Evolutionary conservation across 805 yeast species (phyloP), one percentile per base, ranked within the genome.

Genomic region (Yarrowia sp.): DNA sequence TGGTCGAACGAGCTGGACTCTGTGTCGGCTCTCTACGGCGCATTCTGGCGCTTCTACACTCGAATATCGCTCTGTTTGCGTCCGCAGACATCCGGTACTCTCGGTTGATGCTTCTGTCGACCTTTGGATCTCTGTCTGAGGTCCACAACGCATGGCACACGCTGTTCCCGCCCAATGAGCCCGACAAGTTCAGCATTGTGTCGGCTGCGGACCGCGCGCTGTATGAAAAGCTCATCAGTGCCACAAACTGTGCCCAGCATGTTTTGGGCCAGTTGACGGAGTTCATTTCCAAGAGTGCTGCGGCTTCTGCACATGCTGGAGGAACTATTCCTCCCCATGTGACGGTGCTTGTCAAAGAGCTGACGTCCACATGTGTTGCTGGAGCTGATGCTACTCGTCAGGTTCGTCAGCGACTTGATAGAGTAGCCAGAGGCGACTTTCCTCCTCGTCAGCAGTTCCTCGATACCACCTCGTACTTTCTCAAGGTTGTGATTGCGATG

Each of bases 361-460:
- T 92, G 57, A 87, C 96, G 0, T 81, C 80, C 51, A 88, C 90
- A 11, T 91, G 96, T 73, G 84, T 89, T 65, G 79, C 85, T 17
- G 89, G 96, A 1, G 86, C 89, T 83, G 96, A 90, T n/a, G 83
- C 88, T 45, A 89, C 96, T 9, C 86, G 87, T 68, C 77, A 86
- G 66, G 80, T 90, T 57, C 83, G 83, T 66, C 77, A 77, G 13
- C 82, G 86, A 63, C 77, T 92, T 60, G 77, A 79, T 36, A 7
- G 57, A 8, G 47, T 39, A 7, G 55, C 57, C 47, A 6, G 57
- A 14, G 57, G 57, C 28, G 57, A 61, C 7, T 47, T 38, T 38
- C 45, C 57, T 1, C 47, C 74, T 39, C 85, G 89, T 67, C 80
- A 83, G 66, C 80, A 80, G 68, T 85, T 93, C 64, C 92, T 95